Conservation (phyloP, 495 filamentous ascomycete species). For the Lasiosphaeria hispida region DNA sequence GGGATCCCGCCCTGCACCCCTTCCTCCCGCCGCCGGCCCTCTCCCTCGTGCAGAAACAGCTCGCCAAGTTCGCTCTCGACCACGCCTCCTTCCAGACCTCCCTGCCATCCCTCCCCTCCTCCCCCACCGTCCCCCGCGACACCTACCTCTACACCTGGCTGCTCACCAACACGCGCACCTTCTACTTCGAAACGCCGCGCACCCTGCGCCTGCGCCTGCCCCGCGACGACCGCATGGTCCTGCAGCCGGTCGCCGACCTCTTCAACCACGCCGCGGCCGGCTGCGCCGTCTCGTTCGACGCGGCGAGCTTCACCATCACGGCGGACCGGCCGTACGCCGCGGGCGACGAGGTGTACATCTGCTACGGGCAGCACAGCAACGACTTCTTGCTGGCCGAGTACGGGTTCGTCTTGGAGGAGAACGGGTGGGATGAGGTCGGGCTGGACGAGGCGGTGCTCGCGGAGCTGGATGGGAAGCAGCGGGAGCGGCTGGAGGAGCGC, state of each 20-base stretch:
- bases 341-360: slow-evolving; percentile 76
- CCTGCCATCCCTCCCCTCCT: not conserved
- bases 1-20: slow-evolving; percentile 50
- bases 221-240: slow-evolving; percentile 70
- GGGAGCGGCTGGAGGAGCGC: slow-evolving; percentile 50
- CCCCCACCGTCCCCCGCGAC: slow-evolving; percentile 48
- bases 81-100: slow-evolving; percentile 48
- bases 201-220: slow-evolving; percentile 46
- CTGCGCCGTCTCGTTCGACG: slow-evolving; percentile 61
- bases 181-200: slow-evolving; percentile 63
- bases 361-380: slow-evolving; percentile 76
- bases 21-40: slow-evolving; percentile 47
- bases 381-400: slow-evolving; percentile 84
- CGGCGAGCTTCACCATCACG: slow-evolving; percentile 60
- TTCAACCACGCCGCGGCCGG: slow-evolving; percentile 70
- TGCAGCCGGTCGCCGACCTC: slow-evolving; percentile 83
- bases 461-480: slow-evolving; percentile 44
- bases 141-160: slow-evolving; percentile 72
- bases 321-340: slow-evolving; percentile 51
- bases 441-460: slow-evolving; percentile 67
- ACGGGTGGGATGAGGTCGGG: slow-evolving; percentile 63
- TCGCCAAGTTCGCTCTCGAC: slow-evolving; percentile 59
- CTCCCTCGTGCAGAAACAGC: slow-evolving; percentile 58
- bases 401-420: slow-evolving; percentile 70
- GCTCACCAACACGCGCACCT: slow-evolving; percentile 78